These are phyloP conservation scores for Vigna angularis DNA, from an alignment of 306 rosid genomes.

Conservation along the genomic window DNA sequence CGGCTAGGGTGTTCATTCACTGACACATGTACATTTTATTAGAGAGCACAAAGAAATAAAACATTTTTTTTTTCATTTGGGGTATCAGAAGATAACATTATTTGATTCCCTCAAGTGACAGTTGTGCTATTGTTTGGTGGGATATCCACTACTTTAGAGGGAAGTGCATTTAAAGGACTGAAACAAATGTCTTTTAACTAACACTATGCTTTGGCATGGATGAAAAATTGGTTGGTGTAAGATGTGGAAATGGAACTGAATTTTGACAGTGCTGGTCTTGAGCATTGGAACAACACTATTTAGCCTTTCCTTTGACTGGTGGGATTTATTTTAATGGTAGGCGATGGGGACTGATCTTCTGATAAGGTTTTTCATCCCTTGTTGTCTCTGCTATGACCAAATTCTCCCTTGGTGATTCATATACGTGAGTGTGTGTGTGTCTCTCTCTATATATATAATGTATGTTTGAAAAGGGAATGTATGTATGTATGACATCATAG, in stretches of 20 bases:
- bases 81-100: conserved; percentile 30
- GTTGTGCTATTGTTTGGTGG: conserved; percentile 14
- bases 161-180: conserved; percentile 9
- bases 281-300: too few species aligned
- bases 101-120: conserved; percentile 19
- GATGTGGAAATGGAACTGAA: conserved; percentile 9
- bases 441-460: accelerated
- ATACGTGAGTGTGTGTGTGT: too few species aligned
- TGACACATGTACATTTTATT: conserved; percentile 48
- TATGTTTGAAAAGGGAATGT: too few species aligned
- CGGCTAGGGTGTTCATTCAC: conserved; percentile 37
- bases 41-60: conserved; percentile 44
- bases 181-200: background rate
- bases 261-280: too few species aligned
- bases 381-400: too few species aligned
- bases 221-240: conserved; percentile 17
- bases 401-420: too few species aligned
- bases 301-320: background rate
- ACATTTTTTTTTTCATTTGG: background rate
- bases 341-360: too few species aligned
- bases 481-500: too few species aligned
- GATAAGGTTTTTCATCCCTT: too few species aligned
- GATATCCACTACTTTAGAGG: background rate
- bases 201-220: conserved; percentile 12
- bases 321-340: too few species aligned